phyloP scores from a whole-genome alignment of 2,329 filamentous ascomycete species.

The Paraphaeosphaeria minitans region DNA sequence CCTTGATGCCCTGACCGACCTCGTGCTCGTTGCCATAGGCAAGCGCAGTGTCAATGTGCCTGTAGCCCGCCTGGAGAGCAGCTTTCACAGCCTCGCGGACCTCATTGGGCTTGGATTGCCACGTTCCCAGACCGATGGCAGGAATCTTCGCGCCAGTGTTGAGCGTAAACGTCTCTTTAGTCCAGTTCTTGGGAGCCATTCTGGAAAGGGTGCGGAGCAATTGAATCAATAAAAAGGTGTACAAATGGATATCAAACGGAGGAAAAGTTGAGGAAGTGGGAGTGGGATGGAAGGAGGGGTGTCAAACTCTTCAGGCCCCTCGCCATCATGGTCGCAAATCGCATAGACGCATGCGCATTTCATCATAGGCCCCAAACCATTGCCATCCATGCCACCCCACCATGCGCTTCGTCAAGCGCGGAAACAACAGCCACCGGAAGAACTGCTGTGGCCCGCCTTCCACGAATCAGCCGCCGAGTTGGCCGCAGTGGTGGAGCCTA shows the following conservation, averaged over 20 bases:
- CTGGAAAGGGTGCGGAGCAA: constrained; percentile 36
- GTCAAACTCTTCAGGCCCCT: constrained; percentile 2
- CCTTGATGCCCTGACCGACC: constrained; percentile 73
- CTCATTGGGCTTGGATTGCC: constrained; percentile 74
- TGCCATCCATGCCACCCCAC: constrained; percentile 1
- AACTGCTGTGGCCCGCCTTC: not conserved
- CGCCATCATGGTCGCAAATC: not conserved
- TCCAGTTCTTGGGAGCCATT: constrained; percentile 42
- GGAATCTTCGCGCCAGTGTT: constrained; percentile 73
- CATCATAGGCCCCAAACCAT: constrained; percentile 10
- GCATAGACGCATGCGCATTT: constrained; percentile 6
- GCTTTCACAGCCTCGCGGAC: constrained; percentile 73
- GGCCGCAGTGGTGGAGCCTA: constrained; percentile 1
- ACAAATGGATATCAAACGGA: constrained; percentile 2
- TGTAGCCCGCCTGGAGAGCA: constrained; percentile 71
- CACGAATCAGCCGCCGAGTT: constrained; percentile 6
- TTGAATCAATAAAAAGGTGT: constrained; percentile 14
- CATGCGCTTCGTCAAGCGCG: not conserved
- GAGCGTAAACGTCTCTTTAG: constrained; percentile 44
- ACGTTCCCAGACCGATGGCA: constrained; percentile 75
- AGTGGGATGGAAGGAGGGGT: constrained; percentile 3
- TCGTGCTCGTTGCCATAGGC: constrained; percentile 81
- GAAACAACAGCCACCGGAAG: constrained; percentile 7
- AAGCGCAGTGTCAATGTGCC: constrained; percentile 76
- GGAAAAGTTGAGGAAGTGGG: not conserved